Evolutionary conservation across 441 rosid species (phyloP).

Genomic region (Bocquillonia castaneifolia): DNA sequence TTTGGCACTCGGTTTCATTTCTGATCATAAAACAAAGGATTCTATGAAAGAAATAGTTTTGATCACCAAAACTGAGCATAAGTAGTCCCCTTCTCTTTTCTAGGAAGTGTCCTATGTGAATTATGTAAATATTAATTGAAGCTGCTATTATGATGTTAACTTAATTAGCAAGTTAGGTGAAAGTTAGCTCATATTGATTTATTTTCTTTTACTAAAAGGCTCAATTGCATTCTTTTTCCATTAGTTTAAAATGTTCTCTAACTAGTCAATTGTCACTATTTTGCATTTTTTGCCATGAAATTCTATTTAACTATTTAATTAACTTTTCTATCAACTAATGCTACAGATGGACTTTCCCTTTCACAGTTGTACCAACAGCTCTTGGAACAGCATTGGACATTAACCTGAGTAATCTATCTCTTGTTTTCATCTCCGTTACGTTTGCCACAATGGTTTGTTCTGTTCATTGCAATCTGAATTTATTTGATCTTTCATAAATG

Average conservation of each 20-base stretch:
- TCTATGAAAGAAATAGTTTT: not conserved
- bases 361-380: slow-evolving; percentile 97
- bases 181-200: not conserved
- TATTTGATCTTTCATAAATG: slow-evolving; percentile 15
- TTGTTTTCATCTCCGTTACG: slow-evolving; percentile 94
- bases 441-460: slow-evolving; percentile 96
- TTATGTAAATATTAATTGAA: not conserved
- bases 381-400: slow-evolving; percentile 96
- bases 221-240: not conserved
- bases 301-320: slow-evolving; percentile 35
- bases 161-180: not conserved
- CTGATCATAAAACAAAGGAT: not conserved
- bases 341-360: slow-evolving; percentile 78
- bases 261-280: slow-evolving; percentile 2
- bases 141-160: not conserved
- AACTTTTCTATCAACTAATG: slow-evolving; percentile 65
- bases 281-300: slow-evolving; percentile 11
- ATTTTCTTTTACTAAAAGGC: not conserved
- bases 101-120: not conserved
- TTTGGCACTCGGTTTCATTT: not conserved
- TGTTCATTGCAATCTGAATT: slow-evolving; percentile 8
- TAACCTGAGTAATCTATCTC: slow-evolving; percentile 93
- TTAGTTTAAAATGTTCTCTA: not conserved
- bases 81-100: not conserved
- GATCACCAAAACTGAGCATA: not conserved